phyloP scores from a whole-genome alignment of 768 basidiomycete species.

The Amanita muscaria region DNA sequence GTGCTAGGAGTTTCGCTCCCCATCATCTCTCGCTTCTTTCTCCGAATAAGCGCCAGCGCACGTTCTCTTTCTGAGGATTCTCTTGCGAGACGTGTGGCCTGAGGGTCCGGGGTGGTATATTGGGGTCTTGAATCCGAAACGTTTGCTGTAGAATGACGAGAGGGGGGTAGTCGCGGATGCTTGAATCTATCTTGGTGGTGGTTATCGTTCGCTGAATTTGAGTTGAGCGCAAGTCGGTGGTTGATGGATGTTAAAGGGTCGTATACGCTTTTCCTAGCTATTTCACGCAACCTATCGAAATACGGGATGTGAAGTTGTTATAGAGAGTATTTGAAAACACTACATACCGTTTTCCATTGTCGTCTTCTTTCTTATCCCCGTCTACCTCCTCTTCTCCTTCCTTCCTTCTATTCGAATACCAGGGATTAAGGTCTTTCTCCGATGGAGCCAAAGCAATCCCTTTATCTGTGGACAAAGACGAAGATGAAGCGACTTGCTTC shows the following conservation, averaged over 20 bases:
- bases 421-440: conserved; percentile 70
- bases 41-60: conserved; percentile 59
- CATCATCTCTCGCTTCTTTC: conserved; percentile 54
- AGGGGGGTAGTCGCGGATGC: conserved; percentile 14
- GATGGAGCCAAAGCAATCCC: conserved; percentile 69
- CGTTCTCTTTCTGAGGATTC: conserved; percentile 71
- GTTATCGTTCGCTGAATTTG: conserved; percentile 15
- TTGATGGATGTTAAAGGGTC: conserved; percentile 75
- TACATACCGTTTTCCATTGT: conserved; percentile 32
- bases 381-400: conserved; percentile 10
- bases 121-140: conserved; percentile 14
- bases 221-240: conserved; percentile 40
- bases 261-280: conserved; percentile 49
- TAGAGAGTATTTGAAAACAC: conserved; percentile 2
- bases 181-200: conserved; percentile 10
- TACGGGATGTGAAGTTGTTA: neutral
- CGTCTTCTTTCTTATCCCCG: conserved; percentile 14
- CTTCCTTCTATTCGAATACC: conserved; percentile 46
- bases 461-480: conserved; percentile 62
- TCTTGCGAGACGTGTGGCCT: conserved; percentile 50
- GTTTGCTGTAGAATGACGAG: conserved; percentile 12
- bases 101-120: conserved; percentile 28
- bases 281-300: conserved; percentile 48
- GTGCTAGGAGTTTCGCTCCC: conserved; percentile 69
- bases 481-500: conserved; percentile 37